Base-by-base conservation (phyloP, 805 yeast genomes). In the Wickerhamomyces kurtzmanii region DNA sequence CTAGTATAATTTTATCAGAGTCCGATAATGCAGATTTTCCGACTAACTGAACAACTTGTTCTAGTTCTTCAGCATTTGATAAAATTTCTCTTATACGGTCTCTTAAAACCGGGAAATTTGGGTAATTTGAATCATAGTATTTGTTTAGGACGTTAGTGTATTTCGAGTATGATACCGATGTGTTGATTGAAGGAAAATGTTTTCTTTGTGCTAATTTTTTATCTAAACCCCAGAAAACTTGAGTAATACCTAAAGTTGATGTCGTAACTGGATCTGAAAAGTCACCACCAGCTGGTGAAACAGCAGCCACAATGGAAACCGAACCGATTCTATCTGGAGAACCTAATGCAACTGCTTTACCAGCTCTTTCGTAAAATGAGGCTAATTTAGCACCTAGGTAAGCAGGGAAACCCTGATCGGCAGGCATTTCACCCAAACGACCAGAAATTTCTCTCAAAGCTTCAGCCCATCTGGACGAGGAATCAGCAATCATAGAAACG, bases 371-470 rank as follows among this genome's bases (percentile, higher is more conserved):
- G 62, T 91, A 91, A 75, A 91, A 91, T 31, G 97, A 89, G 32
- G 99, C 97, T 49, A 91, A 73, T 57, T 91, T 91, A 29, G 99
- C 96, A 67, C 98, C 98, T 57, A 91, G 71, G 58, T 91, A 91
- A 29, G 99, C 99, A 37, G 99, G 99, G 91, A 87, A 91, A 70
- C 99, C 99, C 70, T 93, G 98, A 65, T 91, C 99, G 37, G 99
- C 99, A 55, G 99, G 99, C 99, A 91, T 91, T 71, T 91, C 99
- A 65, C 98, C 99, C 58, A 91, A 71, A 74, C 99, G 94, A 74
- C 99, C 99, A 29, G 97, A 87, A 57, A 91, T 81, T 73, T 91
- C 99, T 79, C 99, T 87, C 56, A 91, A 72, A 37, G 99, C 99
- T 69, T 91, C 99, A 24, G 99, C 99, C 99, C 99, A 91, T 71